A percentile compares a stretch with the other conserved stretches of the same genome.
These are phyloP conservation scores for Trichosporon coremiiforme DNA, from an alignment of 1,284 basidiomycete genomes.

Conservation along the genomic window DNA sequence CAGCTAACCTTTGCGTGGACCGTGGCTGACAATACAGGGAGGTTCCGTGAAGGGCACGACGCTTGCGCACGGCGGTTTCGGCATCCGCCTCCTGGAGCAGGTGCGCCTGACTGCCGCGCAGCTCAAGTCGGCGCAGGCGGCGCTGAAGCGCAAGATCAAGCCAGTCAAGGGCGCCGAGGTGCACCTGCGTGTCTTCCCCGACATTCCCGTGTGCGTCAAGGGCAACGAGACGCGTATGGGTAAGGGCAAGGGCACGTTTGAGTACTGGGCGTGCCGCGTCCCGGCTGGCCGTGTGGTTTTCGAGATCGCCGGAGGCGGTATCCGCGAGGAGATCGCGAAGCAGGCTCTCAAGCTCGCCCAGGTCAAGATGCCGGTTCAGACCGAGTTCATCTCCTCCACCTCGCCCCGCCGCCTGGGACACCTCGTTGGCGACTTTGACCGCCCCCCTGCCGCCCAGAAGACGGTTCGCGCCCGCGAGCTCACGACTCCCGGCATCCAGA, in stretches of 20 bases:
- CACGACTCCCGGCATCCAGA: constrained; percentile 8
- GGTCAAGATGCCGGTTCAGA: constrained; percentile 83
- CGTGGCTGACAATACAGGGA: constrained; percentile 60
- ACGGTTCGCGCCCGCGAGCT: not conserved
- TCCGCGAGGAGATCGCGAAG: constrained; percentile 89
- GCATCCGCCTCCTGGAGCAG: constrained; percentile 83
- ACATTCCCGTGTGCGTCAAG: constrained; percentile 97
- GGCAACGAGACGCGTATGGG: constrained; percentile 99
- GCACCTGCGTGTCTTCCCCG: constrained; percentile 89
- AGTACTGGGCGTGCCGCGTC: constrained; percentile 95
- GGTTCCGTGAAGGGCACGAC: constrained; percentile 94
- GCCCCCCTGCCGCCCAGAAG: constrained; percentile 38
- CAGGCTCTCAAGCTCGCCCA: constrained; percentile 87
- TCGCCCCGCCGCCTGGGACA: constrained; percentile 77
- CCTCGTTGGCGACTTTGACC: constrained; percentile 41
- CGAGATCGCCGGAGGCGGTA: constrained; percentile 87
- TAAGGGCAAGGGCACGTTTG: constrained; percentile 96
- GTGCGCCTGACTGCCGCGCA: constrained; percentile 88
- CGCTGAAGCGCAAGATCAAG: constrained; percentile 89
- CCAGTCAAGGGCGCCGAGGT: constrained; percentile 85
- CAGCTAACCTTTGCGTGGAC: too few relatives aligned
- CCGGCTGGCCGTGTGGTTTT: constrained; percentile 91
- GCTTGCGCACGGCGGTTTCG: constrained; percentile 82
- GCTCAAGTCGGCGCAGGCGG: constrained; percentile 80
- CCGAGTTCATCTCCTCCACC: constrained; percentile 78